Evolutionary conservation across 2,329 filamentous ascomycete genomes (phyloP).

Genomic region (Fusarium azukiicola): DNA sequence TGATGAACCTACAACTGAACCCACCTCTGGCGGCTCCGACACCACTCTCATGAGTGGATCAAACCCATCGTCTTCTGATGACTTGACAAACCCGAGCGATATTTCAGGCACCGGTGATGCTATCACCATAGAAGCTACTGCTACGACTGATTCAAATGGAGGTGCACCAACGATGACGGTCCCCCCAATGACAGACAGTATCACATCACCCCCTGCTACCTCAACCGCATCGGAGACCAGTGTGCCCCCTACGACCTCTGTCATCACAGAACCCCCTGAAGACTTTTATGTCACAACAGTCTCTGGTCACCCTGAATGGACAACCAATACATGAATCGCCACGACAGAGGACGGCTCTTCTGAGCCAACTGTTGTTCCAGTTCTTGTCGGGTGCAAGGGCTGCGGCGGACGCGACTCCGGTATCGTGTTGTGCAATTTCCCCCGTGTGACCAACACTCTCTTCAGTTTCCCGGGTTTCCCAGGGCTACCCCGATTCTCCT

Average conservation of each 20-base stretch:
- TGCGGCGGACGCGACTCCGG: slow-evolving; percentile 34
- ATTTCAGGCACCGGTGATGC: not conserved
- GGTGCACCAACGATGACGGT: not conserved
- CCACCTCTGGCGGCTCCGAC: not conserved
- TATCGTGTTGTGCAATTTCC: slow-evolving; percentile 36
- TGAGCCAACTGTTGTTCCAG: slow-evolving; percentile 39
- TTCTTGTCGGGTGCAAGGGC: slow-evolving; percentile 31
- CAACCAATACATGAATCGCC: slow-evolving; percentile 43
- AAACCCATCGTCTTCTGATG: not conserved
- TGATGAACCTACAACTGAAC: not conserved
- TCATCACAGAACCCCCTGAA: not conserved
- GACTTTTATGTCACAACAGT: not conserved
- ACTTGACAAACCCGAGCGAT: not conserved
- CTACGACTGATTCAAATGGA: not conserved
- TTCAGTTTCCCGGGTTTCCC: slow-evolving; percentile 29
- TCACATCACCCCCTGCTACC: not conserved
- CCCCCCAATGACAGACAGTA: not conserved
- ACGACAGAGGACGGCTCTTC: slow-evolving; percentile 27
- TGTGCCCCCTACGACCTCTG: not conserved
- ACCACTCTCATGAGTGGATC: not conserved
- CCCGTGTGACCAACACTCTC: not conserved
- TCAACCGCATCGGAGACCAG: not conserved
- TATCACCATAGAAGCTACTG: not conserved
- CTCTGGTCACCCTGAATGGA: slow-evolving; percentile 29
- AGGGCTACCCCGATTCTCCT: slow-evolving; percentile 29